Conservation (phyloP, 129 eudicot species). For the Artemisia annua region DNA sequence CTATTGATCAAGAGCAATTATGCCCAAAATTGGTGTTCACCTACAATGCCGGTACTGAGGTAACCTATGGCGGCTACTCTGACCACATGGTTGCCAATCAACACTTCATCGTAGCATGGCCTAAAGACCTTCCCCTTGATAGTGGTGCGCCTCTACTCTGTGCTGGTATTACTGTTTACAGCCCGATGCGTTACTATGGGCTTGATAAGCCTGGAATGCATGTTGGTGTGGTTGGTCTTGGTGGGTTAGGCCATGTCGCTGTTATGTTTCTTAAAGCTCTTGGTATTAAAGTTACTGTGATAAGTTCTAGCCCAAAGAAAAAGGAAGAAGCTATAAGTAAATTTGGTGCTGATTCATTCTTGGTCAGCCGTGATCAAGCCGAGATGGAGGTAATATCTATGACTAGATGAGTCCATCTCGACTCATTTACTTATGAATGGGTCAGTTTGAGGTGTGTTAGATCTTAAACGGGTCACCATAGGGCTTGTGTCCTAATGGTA, state of each 20-base stretch:
- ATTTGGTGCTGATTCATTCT: conserved; percentile 53
- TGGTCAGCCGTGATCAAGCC: conserved; percentile 54
- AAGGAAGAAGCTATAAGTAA: conserved; percentile 48
- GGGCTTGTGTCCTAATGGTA: no score
- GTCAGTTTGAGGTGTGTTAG: neutral
- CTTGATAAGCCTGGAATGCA: conserved; percentile 57
- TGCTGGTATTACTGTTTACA: conserved; percentile 53
- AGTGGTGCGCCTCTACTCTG: conserved; percentile 56
- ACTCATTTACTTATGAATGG: no score
- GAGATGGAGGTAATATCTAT: conserved; percentile 41
- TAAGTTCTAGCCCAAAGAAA: conserved; percentile 43
- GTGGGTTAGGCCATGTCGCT: conserved; percentile 63
- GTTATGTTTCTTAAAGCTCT: conserved; percentile 60
- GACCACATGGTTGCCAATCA: conserved; percentile 49
- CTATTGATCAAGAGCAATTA: conserved; percentile 45
- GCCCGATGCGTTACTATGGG: conserved; percentile 51
- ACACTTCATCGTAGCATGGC: conserved; percentile 52
- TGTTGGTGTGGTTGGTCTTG: conserved; percentile 61
- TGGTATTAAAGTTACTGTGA: conserved; percentile 49
- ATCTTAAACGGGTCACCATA: no score
- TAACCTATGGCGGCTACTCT: conserved; percentile 59
- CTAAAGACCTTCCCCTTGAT: conserved; percentile 47
- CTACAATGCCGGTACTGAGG: conserved; percentile 30
- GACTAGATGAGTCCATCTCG: neutral
- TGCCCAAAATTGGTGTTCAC: conserved; percentile 40